Base-by-base conservation (phyloP, 495 filamentous ascomycete genomes). In the Umbilicaria muhlenbergii region DNA sequence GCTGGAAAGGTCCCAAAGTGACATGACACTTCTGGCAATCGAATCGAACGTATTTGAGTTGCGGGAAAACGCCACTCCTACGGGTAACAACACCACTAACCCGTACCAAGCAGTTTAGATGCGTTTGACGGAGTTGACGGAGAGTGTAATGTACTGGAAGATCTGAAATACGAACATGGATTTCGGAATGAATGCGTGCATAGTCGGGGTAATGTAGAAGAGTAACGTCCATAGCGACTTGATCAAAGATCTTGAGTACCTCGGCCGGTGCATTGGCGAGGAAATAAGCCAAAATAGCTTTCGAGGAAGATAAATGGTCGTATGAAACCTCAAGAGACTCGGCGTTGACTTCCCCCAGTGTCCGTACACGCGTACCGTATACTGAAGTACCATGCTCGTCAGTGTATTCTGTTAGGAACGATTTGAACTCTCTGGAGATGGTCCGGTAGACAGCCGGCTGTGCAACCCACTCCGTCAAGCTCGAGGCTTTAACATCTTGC, bases 201-300 rank as follows among this genome's bases (percentile, higher is more conserved):
- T 96, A 99, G 59, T 95, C 86, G 0, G 87, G 88, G 62, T 99
- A 99, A 61, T 95, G 82, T 47, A 95, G 78, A 11, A 96, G 71
- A 0, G 87, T 88, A 24, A 88, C 86, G 43, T 96, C 89, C 70
- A 96, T 87, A 32, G 92, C 92, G 2, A 94, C 91, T 47, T 94
- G 81, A 54, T 99, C 92, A 54, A 99, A 96, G 37, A 96, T 81
- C 61, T 91, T 89, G 47, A 99, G 73, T 46, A 94, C 80, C 58
- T 94, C 88, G 36, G 84, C 75, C 0, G 92, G 92, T 8, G 91
- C 85, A 56, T 96, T 99, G 51, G 89, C 92, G 28, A 96, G 70
- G 69, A 95, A 99, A 59, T 94, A 94, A 13, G 86, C 89, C n/a
- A 99, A 70, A 21, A 86, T 87, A n/a, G 92, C 89, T 64, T 93